Evolutionary conservation across 768 basidiomycete species (phyloP), one percentile per base, ranked within the genome.

Genomic region (Suillus tomentosus): DNA sequence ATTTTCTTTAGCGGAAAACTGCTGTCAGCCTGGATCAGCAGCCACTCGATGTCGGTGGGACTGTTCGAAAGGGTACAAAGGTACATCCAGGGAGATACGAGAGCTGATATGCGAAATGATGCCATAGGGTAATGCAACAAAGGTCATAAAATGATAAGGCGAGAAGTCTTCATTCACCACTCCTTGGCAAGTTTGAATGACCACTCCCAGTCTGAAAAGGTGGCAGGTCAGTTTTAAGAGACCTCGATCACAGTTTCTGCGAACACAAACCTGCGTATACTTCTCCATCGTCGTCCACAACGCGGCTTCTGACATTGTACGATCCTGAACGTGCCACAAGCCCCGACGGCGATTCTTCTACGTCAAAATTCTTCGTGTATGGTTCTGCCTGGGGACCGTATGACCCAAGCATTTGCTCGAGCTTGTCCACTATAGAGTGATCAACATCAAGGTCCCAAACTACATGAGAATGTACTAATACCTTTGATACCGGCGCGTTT

Each of bases 401-500:
- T 3, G 94, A 95, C 19, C 96, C 96, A 24, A 98, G 84, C 96
- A 99, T 98, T 69, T 91, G 85, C 73, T 96, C 94, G 70, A 93
- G 74, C 76, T 91, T 96, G 77, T 96, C 96, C 70, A 96, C 95
- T 95, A 63, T 51, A 51, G 43, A 60, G 61, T 47, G 31, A 60
- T 59, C 67, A 53, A 55, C 58, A 63, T 27, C 43, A 54, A 62
- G 45, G 58, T 51, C 10, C 42, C 34, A 13, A 24, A 48, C 13
- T 62, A 53, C 5, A 14, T 22, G 15, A 19, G 24, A 53, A 47
- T 17, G n/a, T 8, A 61, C 47, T 66, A 68, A 66, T 68, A 94
- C 95, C 91, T 76, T 80, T 88, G 40, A 96, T 39, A 9, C 91
- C 89, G 3, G 86, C 77, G 6, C 90, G 85, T 78, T 95, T 96